Evolutionary conservation across 108 stramenopile species (phyloP), one percentile per base, ranked within the genome.

Genomic region (Nannochloropsis salina): DNA sequence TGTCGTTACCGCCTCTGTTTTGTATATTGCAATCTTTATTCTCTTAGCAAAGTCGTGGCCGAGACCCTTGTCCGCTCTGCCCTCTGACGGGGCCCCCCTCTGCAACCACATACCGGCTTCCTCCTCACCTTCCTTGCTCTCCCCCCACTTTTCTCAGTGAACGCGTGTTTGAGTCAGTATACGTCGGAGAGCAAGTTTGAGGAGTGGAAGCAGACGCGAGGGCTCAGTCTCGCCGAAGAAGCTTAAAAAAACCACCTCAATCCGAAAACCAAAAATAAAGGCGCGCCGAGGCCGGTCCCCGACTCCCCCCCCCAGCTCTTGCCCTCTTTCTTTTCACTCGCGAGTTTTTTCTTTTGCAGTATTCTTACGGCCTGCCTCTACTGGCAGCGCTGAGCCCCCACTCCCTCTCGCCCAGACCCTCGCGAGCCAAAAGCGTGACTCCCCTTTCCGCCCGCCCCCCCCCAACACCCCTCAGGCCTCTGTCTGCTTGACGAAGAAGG

Each of bases 401-500:
- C 31, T 31, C 31, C 31, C 31, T 31, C 31, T 31, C 31, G 31
- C 31, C 31, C 31, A 31, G 31, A 31, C 31, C 31, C 31, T 31
- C 31, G 31, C 31, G 31, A 31, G 31, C 31, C 31, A n/a, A n/a
- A 3, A 3, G 3, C n/a, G 61, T n/a, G n/a, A 74, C 61, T n/a
- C 61, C 61, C n/a, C n/a, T 8, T 74, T 8, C 61, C 61, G 15
- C 61, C n/a, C 61, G 15, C 61, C 0, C 47, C 15, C 47, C 8
- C 15, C 20, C 61, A 74, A n/a, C 61, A 74, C 61, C n/a, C 20
- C 61, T 74, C n/a, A 74, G 61, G 8, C 61, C 4, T 74, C 61
- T 74, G 61, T 74, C 83, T 89, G 84, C 84, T 89, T 84, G 31
- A 89, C 88, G 80, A 85, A 85, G 85, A 92, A 92, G 86, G 93